phyloP scores from a whole-genome alignment of 768 basidiomycete genomes.

The Sporobolomyces roseus region DNA sequence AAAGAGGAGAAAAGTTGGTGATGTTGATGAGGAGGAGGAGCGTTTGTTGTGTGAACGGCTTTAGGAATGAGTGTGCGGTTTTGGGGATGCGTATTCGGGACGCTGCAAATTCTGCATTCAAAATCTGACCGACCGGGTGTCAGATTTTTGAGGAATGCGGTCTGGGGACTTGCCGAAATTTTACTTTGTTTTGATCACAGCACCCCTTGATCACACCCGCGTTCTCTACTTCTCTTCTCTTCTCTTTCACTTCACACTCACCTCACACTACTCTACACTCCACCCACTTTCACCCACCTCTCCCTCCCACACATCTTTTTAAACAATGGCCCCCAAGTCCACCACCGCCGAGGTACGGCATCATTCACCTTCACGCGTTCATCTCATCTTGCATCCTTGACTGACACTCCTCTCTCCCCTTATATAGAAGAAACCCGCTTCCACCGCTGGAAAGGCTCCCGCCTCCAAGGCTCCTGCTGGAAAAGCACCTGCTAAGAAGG shows the following conservation, averaged over 20 bases:
- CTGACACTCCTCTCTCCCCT: background rate
- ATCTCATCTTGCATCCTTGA: too few species aligned
- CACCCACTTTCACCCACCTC: background rate
- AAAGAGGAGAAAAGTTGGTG: background rate
- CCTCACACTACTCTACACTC: background rate
- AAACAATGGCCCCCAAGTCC: constrained; percentile 37
- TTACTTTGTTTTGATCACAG: background rate
- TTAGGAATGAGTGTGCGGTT: constrained; percentile 11
- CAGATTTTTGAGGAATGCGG: too few species aligned
- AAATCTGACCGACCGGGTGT: too few species aligned
- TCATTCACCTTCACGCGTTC: background rate
- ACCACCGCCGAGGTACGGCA: constrained; percentile 24
- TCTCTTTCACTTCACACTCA: background rate
- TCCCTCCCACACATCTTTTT: background rate
- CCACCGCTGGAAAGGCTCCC: constrained; percentile 56
- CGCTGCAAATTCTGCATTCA: too few species aligned
- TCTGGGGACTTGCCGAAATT: too few species aligned
- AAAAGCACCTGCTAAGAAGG: constrained; percentile 43
- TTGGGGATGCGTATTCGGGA: too few species aligned
- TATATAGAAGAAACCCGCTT: constrained; percentile 52
- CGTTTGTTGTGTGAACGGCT: background rate
- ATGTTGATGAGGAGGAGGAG: background rate
- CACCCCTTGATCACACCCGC: background rate
- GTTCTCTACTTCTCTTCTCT: background rate
- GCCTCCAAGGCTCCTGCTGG: constrained; percentile 43